Percentiles rank a stretch among this genome's conserved stretches.
phyloP scores from a whole-genome alignment of 768 basidiomycete genomes.

The Leccinum variicolor region DNA sequence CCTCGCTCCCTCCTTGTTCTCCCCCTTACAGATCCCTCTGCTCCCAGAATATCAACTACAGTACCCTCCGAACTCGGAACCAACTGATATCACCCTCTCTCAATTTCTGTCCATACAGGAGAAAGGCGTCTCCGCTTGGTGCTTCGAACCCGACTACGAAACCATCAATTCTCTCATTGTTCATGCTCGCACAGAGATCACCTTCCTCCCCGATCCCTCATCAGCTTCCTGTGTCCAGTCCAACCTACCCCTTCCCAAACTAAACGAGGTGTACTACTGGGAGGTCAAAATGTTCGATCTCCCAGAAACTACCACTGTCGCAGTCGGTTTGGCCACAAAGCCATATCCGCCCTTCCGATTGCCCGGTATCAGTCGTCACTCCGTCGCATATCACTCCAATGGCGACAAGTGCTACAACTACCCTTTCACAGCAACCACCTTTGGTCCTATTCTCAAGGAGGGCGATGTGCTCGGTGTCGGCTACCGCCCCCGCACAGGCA shows the following conservation, averaged over 20 bases:
- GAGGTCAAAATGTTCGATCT: constrained; percentile 99
- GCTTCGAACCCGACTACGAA: constrained; percentile 98
- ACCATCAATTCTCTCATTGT: constrained; percentile 90
- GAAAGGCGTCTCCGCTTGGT: constrained; percentile 99
- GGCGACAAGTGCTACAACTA: constrained; percentile 98
- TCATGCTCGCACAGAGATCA: constrained; percentile 94
- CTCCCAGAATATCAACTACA: constrained; percentile 71
- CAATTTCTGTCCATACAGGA: constrained; percentile 99
- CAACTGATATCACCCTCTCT: constrained; percentile 96
- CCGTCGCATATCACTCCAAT: constrained; percentile 92
- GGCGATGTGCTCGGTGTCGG: constrained; percentile 96
- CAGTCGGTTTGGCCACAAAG: constrained; percentile 93
- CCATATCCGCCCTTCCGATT: constrained; percentile 95
- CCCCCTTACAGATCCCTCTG: constrained; percentile 6
- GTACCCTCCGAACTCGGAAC: constrained; percentile 94
- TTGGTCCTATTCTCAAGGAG: constrained; percentile 83
- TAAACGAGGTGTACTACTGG: constrained; percentile 99
- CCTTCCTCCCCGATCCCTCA: constrained; percentile 94
- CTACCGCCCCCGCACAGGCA: constrained; percentile 93
- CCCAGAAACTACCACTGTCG: constrained; percentile 80
- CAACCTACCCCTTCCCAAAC: constrained; percentile 92
- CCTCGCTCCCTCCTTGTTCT: neutral
- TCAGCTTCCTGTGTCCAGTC: constrained; percentile 95
- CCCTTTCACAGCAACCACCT: constrained; percentile 84
- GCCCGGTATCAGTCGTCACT: constrained; percentile 81